These are phyloP conservation scores for Jatropha multifida DNA, from an alignment of 441 rosid genomes.

Conservation along the genomic window DNA sequence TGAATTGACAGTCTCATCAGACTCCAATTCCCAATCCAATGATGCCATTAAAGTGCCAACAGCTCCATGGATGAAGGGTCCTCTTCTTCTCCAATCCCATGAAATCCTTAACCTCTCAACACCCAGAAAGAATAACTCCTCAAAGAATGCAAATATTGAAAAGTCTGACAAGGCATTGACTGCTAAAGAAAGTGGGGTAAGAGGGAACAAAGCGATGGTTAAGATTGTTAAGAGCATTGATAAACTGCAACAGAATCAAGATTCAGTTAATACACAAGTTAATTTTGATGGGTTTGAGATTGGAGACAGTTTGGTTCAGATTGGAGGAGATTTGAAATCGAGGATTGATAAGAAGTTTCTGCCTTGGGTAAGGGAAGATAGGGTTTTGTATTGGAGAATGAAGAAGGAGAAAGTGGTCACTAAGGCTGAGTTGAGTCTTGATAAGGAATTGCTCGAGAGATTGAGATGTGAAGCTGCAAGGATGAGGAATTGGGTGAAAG, in stretches of 20 bases:
- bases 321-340: conserved; percentile 25
- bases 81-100: conserved; percentile 52
- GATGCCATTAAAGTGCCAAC: conserved; percentile 49
- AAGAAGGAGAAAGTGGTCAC: conserved; percentile 55
- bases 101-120: conserved; percentile 37
- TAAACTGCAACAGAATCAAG: conserved; percentile 34
- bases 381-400: conserved; percentile 45
- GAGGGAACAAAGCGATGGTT: conserved; percentile 65
- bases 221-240: conserved; percentile 49
- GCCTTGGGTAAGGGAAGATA: conserved; percentile 74
- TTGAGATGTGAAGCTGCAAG: conserved; percentile 54
- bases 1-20: conserved; percentile 14
- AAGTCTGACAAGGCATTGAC: conserved; percentile 58
- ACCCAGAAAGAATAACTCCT: conserved; percentile 27
- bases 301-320: conserved; percentile 30
- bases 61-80: conserved; percentile 78
- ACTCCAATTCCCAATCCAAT: conserved; percentile 26
- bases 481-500: conserved; percentile 84
- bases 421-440: conserved; percentile 56
- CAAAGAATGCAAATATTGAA: conserved; percentile 26
- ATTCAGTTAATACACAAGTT: conserved; percentile 25
- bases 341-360: conserved; percentile 38
- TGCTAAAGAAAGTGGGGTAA: conserved; percentile 60
- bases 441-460: conserved; percentile 46
- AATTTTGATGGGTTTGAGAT: conserved; percentile 28